Evolutionary conservation across 2,329 filamentous ascomycete species (phyloP), one percentile per base, ranked within the genome.

Genomic region (Alternaria metachromatica): DNA sequence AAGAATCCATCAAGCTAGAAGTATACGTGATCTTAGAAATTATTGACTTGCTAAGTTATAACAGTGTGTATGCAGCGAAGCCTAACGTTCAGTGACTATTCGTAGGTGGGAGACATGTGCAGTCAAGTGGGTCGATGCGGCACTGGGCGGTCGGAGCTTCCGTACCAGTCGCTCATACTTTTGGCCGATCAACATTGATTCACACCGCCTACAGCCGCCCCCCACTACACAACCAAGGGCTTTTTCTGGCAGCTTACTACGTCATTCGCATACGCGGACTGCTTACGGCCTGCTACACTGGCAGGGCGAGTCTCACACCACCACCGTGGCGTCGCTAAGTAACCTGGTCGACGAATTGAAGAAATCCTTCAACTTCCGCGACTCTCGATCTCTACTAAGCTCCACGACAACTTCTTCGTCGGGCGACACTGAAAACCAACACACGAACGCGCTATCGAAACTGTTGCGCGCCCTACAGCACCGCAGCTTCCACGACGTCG

Each of bases 321-420:
- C 66, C 77, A 79, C 70, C 75, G 76, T 79, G 77, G 77, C 77
- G 76, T 76, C 76, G 64, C 63, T 76, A 54, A 76, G 74, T 62
- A 69, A 60, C 51, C 58, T 77, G 53, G 55, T 78, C 64, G 73
- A 73, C 68, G 76, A 79, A 74, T 71, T 78, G 67, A 79, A 77
- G 70, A 78, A 73, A 73, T 76, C 76, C 9, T 70, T 78, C 59
- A 60, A 70, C 64, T 79, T 78, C 68, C 70, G 78, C 63, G 75
- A 73, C 62, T 72, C 70, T 57, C 74, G 76, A 63, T 74, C 76
- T 5, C 58, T 72, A 6, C 69, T 78, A 45, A 67, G 74, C 65
- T 74, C 73, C 25, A 64, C 65, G 7, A 49, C 74, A 15, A 58
- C 33, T 18, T 65, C 65, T 37, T 63, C 67, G 12, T 58, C 58